Percentiles rank a stretch among this genome's conserved stretches.
Conservation (phyloP, 768 basidiomycete species). For the Naematelia encephala region DNA sequence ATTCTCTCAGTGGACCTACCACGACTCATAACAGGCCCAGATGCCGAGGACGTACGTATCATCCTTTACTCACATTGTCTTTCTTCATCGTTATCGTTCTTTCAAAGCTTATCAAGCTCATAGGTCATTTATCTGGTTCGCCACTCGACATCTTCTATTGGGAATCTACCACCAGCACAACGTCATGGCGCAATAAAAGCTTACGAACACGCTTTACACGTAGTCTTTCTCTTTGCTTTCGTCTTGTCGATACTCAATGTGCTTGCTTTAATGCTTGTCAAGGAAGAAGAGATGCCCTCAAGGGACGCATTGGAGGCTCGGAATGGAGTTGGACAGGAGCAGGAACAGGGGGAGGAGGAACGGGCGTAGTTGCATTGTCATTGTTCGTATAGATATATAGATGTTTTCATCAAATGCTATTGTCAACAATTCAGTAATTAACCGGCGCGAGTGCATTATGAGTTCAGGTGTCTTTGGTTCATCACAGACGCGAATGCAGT, state of each 20-base stretch:
- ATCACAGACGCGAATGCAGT: no score
- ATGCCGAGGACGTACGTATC: constrained; percentile 54
- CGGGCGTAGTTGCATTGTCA: no score
- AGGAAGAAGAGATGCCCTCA: constrained; percentile 38
- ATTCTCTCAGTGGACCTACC: constrained; percentile 69
- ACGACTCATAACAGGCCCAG: constrained; percentile 70
- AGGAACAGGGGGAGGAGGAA: background rate
- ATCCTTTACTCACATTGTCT: background rate
- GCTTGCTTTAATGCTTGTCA: constrained; percentile 26
- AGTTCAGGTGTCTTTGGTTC: no score
- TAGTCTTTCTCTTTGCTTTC: constrained; percentile 42
- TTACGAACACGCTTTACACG: constrained; percentile 38
- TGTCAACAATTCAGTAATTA: no score
- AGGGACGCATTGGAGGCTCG: background rate
- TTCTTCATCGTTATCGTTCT: background rate
- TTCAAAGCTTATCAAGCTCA: background rate
- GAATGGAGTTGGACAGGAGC: background rate
- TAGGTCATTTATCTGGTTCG: constrained; percentile 46
- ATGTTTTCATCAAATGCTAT: no score
- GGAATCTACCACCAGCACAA: constrained; percentile 21
- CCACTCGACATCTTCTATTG: constrained; percentile 47
- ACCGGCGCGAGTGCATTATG: no score
- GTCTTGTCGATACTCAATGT: constrained; percentile 31
- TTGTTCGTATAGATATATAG: background rate
- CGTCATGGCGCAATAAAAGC: constrained; percentile 30